These are phyloP conservation scores for Trypanosoma congolense DNA, from an alignment of 208 protist genomes.

Conservation along the genomic window DNA sequence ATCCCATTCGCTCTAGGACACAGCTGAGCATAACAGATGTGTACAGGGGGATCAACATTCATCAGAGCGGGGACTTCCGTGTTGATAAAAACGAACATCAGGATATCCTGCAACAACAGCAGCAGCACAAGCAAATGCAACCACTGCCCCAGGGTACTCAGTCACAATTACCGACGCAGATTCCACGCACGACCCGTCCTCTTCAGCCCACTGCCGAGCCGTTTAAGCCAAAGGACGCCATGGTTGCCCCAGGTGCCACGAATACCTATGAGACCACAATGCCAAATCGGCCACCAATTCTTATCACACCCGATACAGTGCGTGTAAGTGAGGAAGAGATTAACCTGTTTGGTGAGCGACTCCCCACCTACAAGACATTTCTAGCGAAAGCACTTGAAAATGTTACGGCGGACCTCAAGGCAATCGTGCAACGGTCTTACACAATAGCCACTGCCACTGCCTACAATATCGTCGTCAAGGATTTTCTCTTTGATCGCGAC, in stretches of 20 bases:
- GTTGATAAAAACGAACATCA: slow-evolving; percentile 47
- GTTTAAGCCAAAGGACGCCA: slow-evolving; percentile 77
- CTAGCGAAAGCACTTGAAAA: slow-evolving; percentile 72
- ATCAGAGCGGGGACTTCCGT: slow-evolving; percentile 72
- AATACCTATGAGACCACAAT: slow-evolving; percentile 6
- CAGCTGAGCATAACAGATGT: slow-evolving; percentile 47
- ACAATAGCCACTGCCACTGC: slow-evolving; percentile 92
- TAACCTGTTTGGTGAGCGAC: slow-evolving; percentile 16
- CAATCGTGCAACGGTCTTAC: slow-evolving; percentile 90
- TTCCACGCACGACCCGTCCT: slow-evolving; percentile 29
- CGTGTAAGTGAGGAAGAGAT: slow-evolving; percentile 34
- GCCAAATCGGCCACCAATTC: slow-evolving; percentile 35
- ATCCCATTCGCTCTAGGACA: slow-evolving; percentile 26
- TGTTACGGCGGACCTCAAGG: slow-evolving; percentile 82
- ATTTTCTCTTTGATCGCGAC: slow-evolving; percentile 95
- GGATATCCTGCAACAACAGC: slow-evolving; percentile 12
- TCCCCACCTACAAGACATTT: slow-evolving; percentile 27
- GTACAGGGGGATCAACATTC: slow-evolving; percentile 62
- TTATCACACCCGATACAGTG: slow-evolving; percentile 53
- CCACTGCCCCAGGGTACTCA: slow-evolving; percentile 5
- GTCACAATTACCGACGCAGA: slow-evolving; percentile 16
- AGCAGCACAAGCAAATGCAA: slow-evolving; percentile 12
- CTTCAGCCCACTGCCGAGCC: slow-evolving; percentile 83
- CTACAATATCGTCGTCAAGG: slow-evolving; percentile 92
- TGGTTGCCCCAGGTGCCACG: slow-evolving; percentile 2